Evolutionary conservation across 2,329 filamentous ascomycete species (phyloP).

Genomic region (Colletotrichum euphorbiae): DNA sequence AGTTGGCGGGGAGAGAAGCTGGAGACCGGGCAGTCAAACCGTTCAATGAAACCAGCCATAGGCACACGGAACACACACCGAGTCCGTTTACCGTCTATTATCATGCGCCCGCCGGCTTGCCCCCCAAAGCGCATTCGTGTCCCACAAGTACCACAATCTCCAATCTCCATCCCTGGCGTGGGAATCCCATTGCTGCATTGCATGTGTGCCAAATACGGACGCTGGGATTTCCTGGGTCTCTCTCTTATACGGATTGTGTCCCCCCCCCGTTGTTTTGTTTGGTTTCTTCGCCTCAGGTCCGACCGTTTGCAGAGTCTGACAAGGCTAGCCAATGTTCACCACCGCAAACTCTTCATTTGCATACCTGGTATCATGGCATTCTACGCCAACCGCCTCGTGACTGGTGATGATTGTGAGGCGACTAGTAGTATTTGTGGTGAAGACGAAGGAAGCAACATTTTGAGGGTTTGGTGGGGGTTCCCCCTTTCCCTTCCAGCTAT

Average conservation of each 20-base stretch:
- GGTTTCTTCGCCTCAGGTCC: no score
- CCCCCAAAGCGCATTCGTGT: no score
- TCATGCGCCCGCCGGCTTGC: conserved; percentile 15
- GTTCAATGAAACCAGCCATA: conserved; percentile 23
- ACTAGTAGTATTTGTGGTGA: no score
- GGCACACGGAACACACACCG: conserved; percentile 21
- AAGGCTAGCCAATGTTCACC: no score
- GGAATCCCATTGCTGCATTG: conserved; percentile 26
- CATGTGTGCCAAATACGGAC: not conserved
- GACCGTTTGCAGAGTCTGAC: no score
- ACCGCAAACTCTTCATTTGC: no score
- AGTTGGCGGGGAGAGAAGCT: not conserved
- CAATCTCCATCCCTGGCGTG: conserved; percentile 19
- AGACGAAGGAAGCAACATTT: no score
- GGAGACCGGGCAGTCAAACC: not conserved
- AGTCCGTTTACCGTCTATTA: conserved; percentile 36
- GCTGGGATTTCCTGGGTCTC: not conserved
- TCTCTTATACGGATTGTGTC: not conserved
- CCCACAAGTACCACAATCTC: not conserved
- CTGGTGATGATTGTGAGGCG: no score
- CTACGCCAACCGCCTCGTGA: no score
- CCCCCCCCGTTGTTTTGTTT: not conserved
- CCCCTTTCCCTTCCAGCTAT: no score
- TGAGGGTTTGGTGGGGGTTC: no score
- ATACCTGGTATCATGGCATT: no score